Percentiles rank a stretch among this genome's conserved stretches.
Evolutionary conservation across 2,329 filamentous ascomycete species (phyloP).

Genomic region (Penicillium sp.): DNA sequence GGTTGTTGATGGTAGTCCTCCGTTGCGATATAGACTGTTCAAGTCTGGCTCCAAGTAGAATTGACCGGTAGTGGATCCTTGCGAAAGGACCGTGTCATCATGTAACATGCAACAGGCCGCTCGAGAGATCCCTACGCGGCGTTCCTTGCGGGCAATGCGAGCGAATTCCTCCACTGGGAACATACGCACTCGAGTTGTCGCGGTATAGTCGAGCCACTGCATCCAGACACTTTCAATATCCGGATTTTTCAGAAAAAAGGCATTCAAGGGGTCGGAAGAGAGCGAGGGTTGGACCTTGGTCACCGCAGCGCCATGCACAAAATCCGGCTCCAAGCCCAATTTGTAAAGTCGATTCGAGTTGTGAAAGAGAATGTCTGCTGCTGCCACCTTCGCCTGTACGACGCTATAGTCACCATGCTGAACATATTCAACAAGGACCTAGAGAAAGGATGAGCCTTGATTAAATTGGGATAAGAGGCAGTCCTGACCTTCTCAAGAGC

Average conservation of each 20-base stretch:
- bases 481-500: constrained; percentile 62
- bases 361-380: constrained; percentile 68
- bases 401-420: constrained; percentile 60
- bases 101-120: constrained; percentile 66
- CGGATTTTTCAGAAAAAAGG: constrained; percentile 52
- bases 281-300: constrained; percentile 2
- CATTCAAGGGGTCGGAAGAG: constrained; percentile 33
- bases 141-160: constrained; percentile 46
- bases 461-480: not conserved
- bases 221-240: constrained; percentile 66
- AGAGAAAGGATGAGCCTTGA: not conserved
- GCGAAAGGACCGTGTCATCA: constrained; percentile 57
- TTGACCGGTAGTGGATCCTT: constrained; percentile 59
- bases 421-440: constrained; percentile 68
- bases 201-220: constrained; percentile 78
- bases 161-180: constrained; percentile 62
- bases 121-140: constrained; percentile 61
- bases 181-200: constrained; percentile 63
- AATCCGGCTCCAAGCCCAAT: constrained; percentile 47
- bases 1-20: constrained; percentile 44
- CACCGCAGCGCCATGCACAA: not conserved
- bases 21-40: constrained; percentile 58
- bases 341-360: constrained; percentile 75
- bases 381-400: constrained; percentile 61
- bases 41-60: constrained; percentile 67